Evolutionary conservation across 441 rosid genomes (phyloP).

Genomic region (Erodium trifolium): DNA sequence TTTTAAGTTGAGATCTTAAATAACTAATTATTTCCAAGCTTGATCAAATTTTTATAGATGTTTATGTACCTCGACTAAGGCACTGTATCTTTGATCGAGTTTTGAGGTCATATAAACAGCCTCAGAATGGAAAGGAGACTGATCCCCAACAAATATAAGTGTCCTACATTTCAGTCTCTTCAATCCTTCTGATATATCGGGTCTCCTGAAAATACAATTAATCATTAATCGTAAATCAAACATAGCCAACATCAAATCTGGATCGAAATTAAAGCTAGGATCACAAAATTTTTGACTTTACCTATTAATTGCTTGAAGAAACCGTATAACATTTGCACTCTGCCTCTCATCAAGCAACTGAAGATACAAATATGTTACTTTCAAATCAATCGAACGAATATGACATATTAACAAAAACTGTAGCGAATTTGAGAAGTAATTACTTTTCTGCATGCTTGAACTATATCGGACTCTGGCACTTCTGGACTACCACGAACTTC

Average conservation of each 20-base stretch:
- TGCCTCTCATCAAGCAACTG: constrained; percentile 83
- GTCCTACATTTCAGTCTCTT: constrained; percentile 72
- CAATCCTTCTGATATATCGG: constrained; percentile 52
- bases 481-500: constrained; percentile 78
- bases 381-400: background rate
- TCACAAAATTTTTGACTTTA: constrained; percentile 18
- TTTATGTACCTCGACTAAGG: constrained; percentile 65
- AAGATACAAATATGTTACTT: constrained; percentile 18
- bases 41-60: background rate
- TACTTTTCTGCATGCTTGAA: constrained; percentile 79
- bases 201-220: constrained; percentile 48
- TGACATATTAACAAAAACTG: background rate
- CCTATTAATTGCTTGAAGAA: constrained; percentile 80
- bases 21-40: background rate
- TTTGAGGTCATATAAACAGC: constrained; percentile 56
- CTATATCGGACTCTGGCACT: constrained; percentile 76
- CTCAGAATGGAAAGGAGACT: constrained; percentile 66
- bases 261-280: background rate
- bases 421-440: constrained; percentile 17
- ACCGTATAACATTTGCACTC: constrained; percentile 57
- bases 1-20: background rate
- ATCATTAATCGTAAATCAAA: background rate
- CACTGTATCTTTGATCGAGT: constrained; percentile 56
- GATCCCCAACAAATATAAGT: constrained; percentile 64
- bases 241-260: background rate